Evolutionary conservation across 2,329 filamentous ascomycete species (phyloP), one percentile per base, ranked within the genome.

Genomic region (Ramularia collo-cygni): DNA sequence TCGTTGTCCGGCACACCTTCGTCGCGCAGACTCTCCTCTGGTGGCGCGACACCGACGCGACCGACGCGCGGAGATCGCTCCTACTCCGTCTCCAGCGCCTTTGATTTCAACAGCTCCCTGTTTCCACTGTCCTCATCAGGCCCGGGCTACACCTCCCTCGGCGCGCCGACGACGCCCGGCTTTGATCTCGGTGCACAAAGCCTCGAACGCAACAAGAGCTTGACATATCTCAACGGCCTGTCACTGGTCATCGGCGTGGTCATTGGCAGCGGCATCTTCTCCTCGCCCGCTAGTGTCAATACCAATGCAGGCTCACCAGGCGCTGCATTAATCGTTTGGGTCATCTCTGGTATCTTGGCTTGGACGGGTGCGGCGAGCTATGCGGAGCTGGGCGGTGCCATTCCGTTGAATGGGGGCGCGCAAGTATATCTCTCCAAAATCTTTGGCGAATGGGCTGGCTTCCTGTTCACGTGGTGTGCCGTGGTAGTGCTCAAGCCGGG

Each of bases 281-380:
- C 87, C 3, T 93, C 87, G 15, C 90, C 90, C 0, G 88, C 86
- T 40, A 86, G 94, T 60, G 90, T 98, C 55, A 95, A 92, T 64
- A 76, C 77, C 40, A 93, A 93, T 60, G 87, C 86, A 26, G 92
- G 90, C 8, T 95, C 89, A 18, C 86, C 89, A 0, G 92, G 89
- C 35, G 90, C 89, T 12, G 81, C 89, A 2, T 68, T 98, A 36
- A 74, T 95, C n/a, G 81, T 95, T 4, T 98, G 90, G 90, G 72
- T 79, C 1, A 78, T 96, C 29, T 89, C 90, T 2, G 90, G 90
- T n/a, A 60, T 95, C 14, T 69, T 98, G 46, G 90, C 90, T 2
- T 98, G 92, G 90, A 98, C 92, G 0, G 90, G 92, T 8, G 90
- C 87, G 1, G 83, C 89, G 16, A 95, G 87, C 53, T 98, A 94